A percentile compares a stretch with the other conserved stretches of the same genome.
Conservation (phyloP, 164 flowering plant genomes). For the Chimonanthus praecox region DNA sequence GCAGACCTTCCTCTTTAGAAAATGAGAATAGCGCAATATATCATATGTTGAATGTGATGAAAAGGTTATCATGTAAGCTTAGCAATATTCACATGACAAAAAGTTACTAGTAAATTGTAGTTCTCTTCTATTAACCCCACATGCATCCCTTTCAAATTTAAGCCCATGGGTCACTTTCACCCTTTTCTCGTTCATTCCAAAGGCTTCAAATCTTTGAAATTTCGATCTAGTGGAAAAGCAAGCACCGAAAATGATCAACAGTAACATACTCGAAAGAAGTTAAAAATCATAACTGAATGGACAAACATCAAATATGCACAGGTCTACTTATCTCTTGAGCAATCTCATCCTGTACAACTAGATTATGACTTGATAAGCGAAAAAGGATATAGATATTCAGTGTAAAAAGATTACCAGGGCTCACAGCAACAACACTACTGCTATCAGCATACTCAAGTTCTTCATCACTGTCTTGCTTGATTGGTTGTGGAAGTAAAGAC, state of each 20-base stretch:
- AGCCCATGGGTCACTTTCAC: not conserved
- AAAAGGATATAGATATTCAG: not conserved
- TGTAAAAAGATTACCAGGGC: slow-evolving; percentile 34
- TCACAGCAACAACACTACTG: slow-evolving; percentile 42
- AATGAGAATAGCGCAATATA: not conserved
- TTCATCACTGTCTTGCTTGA: slow-evolving; percentile 85
- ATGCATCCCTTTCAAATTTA: not conserved
- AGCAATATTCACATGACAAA: not conserved
- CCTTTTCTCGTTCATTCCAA: not conserved
- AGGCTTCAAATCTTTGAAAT: too few species aligned
- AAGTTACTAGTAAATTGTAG: not conserved
- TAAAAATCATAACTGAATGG: not conserved
- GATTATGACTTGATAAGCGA: slow-evolving; percentile 4
- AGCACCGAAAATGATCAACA: not conserved
- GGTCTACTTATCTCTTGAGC: not conserved
- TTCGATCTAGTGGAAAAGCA: not conserved
- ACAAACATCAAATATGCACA: not conserved
- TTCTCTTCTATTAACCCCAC: not conserved
- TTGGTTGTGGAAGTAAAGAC: slow-evolving; percentile 77
- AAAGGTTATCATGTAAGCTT: not conserved
- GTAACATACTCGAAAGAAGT: not conserved
- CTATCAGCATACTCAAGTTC: slow-evolving; percentile 96
- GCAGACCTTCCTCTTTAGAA: too few species aligned
- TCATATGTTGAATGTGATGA: not conserved
- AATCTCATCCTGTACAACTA: not conserved